Evolutionary conservation across 2,329 filamentous ascomycete genomes (phyloP).

Genomic region (Dryadomyces sulphureus): DNA sequence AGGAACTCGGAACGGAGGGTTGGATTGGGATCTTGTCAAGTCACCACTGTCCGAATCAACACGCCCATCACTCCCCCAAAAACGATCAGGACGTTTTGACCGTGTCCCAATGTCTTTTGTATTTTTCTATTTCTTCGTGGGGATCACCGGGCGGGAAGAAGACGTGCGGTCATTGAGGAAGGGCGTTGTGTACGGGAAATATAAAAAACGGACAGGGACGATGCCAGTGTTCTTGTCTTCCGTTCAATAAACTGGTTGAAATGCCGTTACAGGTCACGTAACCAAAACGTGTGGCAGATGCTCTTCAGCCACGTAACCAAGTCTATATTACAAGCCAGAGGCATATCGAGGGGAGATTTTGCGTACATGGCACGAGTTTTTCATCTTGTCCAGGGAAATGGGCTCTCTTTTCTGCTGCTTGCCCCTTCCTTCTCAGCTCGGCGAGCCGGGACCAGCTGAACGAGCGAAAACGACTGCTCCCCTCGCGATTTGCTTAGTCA

Average conservation of each 20-base stretch:
- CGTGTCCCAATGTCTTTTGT: not conserved
- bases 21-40: slow-evolving; percentile 1
- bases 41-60: not conserved
- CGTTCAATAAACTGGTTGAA: not conserved
- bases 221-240: not conserved
- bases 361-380: not conserved
- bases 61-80: not conserved
- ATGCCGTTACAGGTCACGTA: too few relatives aligned
- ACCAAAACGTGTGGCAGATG: too few relatives aligned
- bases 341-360: slow-evolving; percentile 8
- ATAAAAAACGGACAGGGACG: not conserved
- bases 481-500: not conserved
- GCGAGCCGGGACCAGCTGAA: too few relatives aligned
- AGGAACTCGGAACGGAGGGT: not conserved
- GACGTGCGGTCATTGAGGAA: not conserved
- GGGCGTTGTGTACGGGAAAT: not conserved
- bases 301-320: too few relatives aligned
- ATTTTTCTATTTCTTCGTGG: not conserved
- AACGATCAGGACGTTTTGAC: not conserved
- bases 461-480: too few relatives aligned
- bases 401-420: not conserved
- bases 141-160: not conserved
- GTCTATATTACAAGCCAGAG: slow-evolving; percentile 13
- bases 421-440: slow-evolving; percentile 1
- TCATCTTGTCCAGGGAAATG: not conserved